Evolutionary conservation across 148 eudicot genomes (phyloP).

Genomic region (Amaranthus cruentus): DNA sequence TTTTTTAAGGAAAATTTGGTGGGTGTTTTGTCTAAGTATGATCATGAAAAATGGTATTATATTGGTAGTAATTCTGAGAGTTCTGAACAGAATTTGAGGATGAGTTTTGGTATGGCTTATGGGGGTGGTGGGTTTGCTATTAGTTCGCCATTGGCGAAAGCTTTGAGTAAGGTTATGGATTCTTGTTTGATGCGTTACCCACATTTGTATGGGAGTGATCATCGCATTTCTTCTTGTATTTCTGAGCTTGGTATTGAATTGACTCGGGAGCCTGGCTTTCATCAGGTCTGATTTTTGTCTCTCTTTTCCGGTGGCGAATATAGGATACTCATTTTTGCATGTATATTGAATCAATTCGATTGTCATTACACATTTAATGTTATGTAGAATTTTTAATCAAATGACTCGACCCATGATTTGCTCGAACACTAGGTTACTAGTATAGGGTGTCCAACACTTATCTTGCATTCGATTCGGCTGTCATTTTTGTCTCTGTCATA

Average conservation of each 20-base stretch:
- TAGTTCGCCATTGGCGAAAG: constrained; percentile 51
- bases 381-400: too few relatives aligned
- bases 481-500: too few relatives aligned
- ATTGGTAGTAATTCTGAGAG: constrained; percentile 60
- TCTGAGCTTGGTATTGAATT: constrained; percentile 67
- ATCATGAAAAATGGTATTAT: constrained; percentile 50
- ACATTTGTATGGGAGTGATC: constrained; percentile 75
- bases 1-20: constrained; percentile 53
- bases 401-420: too few relatives aligned
- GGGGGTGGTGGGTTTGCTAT: constrained; percentile 83
- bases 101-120: constrained; percentile 61
- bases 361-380: too few relatives aligned
- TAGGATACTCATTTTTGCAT: too few relatives aligned
- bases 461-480: too few relatives aligned
- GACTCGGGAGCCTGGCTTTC: constrained; percentile 72
- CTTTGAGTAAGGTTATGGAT: constrained; percentile 56
- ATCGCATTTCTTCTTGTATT: constrained; percentile 59
- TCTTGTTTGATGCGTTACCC: constrained; percentile 63
- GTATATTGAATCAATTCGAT: too few relatives aligned
- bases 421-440: too few relatives aligned
- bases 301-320: not conserved
- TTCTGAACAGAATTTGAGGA: constrained; percentile 33
- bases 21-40: constrained; percentile 39
- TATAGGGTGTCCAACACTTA: too few relatives aligned
- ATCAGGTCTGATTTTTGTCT: constrained; percentile 47